Percentiles rank a stretch among this genome's conserved stretches.
Evolutionary conservation across 345 rosid genomes (phyloP).

Genomic region (Lenwebbia sp.): DNA sequence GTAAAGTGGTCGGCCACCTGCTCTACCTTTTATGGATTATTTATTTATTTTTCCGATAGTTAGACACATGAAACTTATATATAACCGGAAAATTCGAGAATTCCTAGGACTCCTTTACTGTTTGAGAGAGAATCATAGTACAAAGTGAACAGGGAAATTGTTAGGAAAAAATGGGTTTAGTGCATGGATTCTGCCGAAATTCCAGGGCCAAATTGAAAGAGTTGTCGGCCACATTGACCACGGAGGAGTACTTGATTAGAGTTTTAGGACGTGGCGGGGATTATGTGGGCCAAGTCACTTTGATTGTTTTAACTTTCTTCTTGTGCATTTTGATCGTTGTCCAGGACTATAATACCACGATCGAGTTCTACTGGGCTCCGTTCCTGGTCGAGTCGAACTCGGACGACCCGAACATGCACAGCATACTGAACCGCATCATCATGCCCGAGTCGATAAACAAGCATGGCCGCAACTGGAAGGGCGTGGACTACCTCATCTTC

Average conservation of each 20-base stretch:
- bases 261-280: neutral
- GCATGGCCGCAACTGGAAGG: constrained; percentile 80
- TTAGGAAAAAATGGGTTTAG: neutral
- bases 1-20: neutral
- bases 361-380: constrained; percentile 98
- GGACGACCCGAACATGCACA: constrained; percentile 69
- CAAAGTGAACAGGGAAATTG: neutral
- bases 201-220: neutral
- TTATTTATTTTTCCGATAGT: neutral
- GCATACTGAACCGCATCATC: constrained; percentile 61
- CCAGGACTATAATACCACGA: constrained; percentile 84
- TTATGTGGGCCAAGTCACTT: neutral
- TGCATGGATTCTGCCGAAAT: neutral
- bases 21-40: neutral
- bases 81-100: neutral
- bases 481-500: constrained; percentile 76
- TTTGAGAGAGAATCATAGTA: neutral
- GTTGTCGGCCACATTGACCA: neutral
- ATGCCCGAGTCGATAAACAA: constrained; percentile 77
- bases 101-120: neutral
- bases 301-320: neutral
- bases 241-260: neutral
- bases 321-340: neutral
- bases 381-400: constrained; percentile 91
- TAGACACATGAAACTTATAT: neutral